Evolutionary conservation across 345 rosid genomes (phyloP).

Genomic region (Aethionema arabicum): DNA sequence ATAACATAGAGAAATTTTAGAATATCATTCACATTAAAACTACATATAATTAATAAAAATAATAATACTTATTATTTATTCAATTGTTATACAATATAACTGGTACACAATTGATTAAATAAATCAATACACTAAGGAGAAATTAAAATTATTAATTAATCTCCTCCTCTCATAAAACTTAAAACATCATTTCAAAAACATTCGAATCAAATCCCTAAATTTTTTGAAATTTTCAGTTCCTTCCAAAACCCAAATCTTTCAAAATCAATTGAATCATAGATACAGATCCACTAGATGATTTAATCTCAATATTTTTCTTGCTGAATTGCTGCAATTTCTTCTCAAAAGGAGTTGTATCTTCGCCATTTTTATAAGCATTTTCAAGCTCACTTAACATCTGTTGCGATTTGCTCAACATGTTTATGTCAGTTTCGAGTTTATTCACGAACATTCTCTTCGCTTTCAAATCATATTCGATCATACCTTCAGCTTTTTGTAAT

Average conservation of each 20-base stretch:
- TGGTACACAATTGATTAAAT: constrained; percentile 24
- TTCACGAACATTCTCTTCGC: constrained; percentile 20
- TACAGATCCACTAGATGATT: neutral
- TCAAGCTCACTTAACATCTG: constrained; percentile 5
- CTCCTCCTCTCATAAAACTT: constrained; percentile 32
- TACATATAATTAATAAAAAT: too few relatives aligned
- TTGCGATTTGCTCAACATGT: constrained; percentile 23
- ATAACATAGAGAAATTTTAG: too few relatives aligned
- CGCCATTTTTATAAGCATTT: constrained; percentile 27
- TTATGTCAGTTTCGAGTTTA: constrained; percentile 15
- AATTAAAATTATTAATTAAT: too few relatives aligned
- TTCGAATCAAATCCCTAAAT: constrained; percentile 15
- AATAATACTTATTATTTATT: constrained; percentile 4
- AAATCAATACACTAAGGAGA: constrained; percentile 3
- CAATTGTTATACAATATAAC: constrained; percentile 25
- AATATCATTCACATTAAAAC: too few relatives aligned
- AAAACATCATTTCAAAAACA: too few relatives aligned
- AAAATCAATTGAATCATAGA: constrained; percentile 26
- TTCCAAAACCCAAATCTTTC: constrained; percentile 31
- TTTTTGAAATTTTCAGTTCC: neutral
- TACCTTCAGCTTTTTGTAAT: constrained; percentile 26
- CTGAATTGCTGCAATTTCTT: constrained; percentile 26
- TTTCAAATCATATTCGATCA: constrained; percentile 12
- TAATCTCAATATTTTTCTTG: neutral
- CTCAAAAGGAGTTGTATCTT: constrained; percentile 11